Evolutionary conservation across 1,284 basidiomycete genomes (phyloP), one percentile per base, ranked within the genome.

Genomic region (Tylopilus sp.): DNA sequence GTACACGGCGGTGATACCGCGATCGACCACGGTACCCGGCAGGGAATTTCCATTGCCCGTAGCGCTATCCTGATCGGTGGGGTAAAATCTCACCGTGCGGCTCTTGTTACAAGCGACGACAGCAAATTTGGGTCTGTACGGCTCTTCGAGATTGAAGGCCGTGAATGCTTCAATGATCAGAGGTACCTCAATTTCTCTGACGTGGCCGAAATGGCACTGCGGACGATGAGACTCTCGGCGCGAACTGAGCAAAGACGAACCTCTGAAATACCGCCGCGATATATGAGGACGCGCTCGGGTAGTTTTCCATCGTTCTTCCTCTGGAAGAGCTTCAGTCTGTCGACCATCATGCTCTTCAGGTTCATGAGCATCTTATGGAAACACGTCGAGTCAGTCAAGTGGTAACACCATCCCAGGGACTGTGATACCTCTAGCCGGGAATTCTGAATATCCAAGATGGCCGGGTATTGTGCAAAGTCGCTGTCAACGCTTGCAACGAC

Each of bases 401-500:
- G 11, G 25, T 2, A 13, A 15, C n/a, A 18, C 11, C 26, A 30
- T 23, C 16, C 12, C 33, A 29, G 13, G n/a, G 13, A 26, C 2
- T 10, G 1, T 18, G 12, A 26, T 44, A 46, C 44, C 44, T 46
- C 29, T 0, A 2, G 4, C 6, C 21, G 2, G 21, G 36, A 19
- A 0, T 1, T 1, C 4, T 46, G 44, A 11, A 41, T 46, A 3
- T 41, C 16, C 28, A 46, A 5, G 7, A 2, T 19, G 23, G 9
- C 29, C 11, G 44, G 44, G 23, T 46, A 46, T 33, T 46, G 44
- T 26, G 29, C 37, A 46, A 46, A 46, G 29, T 46, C 29, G 10
- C 10, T 31, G 21, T 41, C 44, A 41, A 46, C 12, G 13, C 44
- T 46, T 40, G 44, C 37, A 7, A 46, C 44, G n/a, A 46, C 44